phyloP scores from a whole-genome alignment of 331 rosid genomes.

The Rhamnella rubrinervis region DNA sequence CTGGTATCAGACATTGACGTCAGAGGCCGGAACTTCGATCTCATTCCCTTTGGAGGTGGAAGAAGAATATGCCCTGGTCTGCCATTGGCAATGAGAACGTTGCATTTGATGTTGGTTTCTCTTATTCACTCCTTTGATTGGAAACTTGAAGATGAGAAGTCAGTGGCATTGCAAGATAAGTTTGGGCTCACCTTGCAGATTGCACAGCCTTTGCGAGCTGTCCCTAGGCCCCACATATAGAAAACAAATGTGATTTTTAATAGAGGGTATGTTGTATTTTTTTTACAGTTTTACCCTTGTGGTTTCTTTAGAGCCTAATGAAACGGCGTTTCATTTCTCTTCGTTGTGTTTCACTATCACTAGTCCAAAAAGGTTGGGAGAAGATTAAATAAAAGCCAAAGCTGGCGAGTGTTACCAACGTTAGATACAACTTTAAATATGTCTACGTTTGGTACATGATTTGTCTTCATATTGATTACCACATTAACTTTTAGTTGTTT shows the following conservation, averaged over 20 bases:
- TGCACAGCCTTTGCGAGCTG: conserved; percentile 29
- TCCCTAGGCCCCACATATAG: conserved; percentile 10
- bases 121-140: conserved; percentile 25
- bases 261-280: too few relatives aligned
- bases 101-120: conserved; percentile 26
- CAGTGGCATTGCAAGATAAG: conserved; percentile 18
- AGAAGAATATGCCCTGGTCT: conserved; percentile 27
- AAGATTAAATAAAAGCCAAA: too few relatives aligned
- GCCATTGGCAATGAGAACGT: conserved; percentile 21
- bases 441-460: too few relatives aligned
- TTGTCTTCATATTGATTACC: too few relatives aligned
- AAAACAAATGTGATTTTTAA: not conserved
- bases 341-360: not conserved
- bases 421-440: too few relatives aligned
- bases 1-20: conserved; percentile 16
- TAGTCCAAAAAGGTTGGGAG: not conserved
- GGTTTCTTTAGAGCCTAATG: too few relatives aligned
- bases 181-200: conserved; percentile 25
- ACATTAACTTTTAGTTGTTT: too few relatives aligned
- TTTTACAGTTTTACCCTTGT: not conserved
- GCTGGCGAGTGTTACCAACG: too few relatives aligned
- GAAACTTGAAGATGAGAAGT: conserved; percentile 20
- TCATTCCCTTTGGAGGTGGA: conserved; percentile 22
- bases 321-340: not conserved
- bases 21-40: conserved; percentile 19